phyloP scores from a whole-genome alignment of 345 rosid species.

The Bruguiera sexangula region DNA sequence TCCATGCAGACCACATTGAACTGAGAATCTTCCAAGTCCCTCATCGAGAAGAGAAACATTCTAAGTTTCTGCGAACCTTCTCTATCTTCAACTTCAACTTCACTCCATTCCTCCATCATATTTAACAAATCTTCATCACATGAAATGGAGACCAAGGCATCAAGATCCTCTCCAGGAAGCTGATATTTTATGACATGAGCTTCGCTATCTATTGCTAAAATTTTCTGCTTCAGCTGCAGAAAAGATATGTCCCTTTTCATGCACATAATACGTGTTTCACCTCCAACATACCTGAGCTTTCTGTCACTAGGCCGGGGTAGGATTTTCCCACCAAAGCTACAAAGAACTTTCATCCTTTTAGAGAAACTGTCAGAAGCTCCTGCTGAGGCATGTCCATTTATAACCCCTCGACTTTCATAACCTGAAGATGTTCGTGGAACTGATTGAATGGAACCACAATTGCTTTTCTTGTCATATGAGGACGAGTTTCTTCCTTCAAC shows the following conservation, averaged over 20 bases:
- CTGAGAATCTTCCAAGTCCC: conserved; percentile 68
- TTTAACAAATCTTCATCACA: conserved; percentile 82
- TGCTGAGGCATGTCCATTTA: conserved; percentile 33
- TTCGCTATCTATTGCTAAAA: conserved; percentile 55
- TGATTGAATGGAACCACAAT: conserved; percentile 47
- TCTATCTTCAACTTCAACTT: conserved; percentile 52
- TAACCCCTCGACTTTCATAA: conserved; percentile 34
- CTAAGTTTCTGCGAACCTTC: conserved; percentile 62
- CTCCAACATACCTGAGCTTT: conserved; percentile 90
- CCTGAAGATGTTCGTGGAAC: conserved; percentile 38
- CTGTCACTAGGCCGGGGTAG: conserved; percentile 91
- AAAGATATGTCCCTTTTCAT: conserved; percentile 61
- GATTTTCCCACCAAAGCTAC: conserved; percentile 88
- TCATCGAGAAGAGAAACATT: conserved; percentile 65
- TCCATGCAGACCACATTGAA: conserved; percentile 41
- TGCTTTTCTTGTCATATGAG: conserved; percentile 40
- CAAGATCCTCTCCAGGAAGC: conserved; percentile 96
- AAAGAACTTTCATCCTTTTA: conserved; percentile 63
- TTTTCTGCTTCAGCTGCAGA: conserved; percentile 58
- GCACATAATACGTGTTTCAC: conserved; percentile 67
- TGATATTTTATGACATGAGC: conserved; percentile 73
- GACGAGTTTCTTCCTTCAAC: conserved; percentile 42
- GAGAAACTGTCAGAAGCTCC: conserved; percentile 44
- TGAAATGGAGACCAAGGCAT: conserved; percentile 86
- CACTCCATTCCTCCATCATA: conserved; percentile 81